Conservation (phyloP, 2,329 filamentous ascomycete species). For the Pyricularia pennisetigena region DNA sequence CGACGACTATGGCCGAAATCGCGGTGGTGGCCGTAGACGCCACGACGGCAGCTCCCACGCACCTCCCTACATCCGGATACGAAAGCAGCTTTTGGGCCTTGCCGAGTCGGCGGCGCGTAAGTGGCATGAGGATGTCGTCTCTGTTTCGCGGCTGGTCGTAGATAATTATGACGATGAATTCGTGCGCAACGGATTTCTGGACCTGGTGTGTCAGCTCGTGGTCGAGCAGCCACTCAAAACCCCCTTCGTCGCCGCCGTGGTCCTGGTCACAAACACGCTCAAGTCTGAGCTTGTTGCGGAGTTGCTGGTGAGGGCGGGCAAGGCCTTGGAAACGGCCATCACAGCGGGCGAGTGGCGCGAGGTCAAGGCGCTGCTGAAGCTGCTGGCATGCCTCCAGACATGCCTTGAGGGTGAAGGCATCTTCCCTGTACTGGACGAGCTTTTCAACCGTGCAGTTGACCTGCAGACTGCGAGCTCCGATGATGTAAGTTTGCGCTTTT, state of each 20-base stretch:
- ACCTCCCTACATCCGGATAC: conserved; percentile 53
- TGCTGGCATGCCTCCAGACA: conserved; percentile 77
- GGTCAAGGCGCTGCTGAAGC: conserved; percentile 82
- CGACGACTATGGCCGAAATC: conserved; percentile 63
- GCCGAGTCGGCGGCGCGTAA: conserved; percentile 73
- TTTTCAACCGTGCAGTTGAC: conserved; percentile 88
- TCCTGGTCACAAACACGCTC: conserved; percentile 68
- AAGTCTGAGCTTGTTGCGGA: conserved; percentile 66
- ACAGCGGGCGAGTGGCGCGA: conserved; percentile 73
- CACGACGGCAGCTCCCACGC: conserved; percentile 47
- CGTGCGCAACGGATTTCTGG: conserved; percentile 61
- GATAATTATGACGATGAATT: conserved; percentile 84
- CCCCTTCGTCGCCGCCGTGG: conserved; percentile 81
- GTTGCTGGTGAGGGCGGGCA: conserved; percentile 54
- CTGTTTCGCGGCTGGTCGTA: conserved; percentile 65
- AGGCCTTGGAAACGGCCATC: conserved; percentile 56
- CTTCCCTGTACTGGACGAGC: conserved; percentile 74
- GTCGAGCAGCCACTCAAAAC: conserved; percentile 94
- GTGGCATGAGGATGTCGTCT: conserved; percentile 68
- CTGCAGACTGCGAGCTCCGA: conserved; percentile 88
- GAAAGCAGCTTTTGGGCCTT: conserved; percentile 69
- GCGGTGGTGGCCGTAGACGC: conserved; percentile 62
- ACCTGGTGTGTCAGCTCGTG: conserved; percentile 65
- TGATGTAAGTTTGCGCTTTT: conserved; percentile 54
- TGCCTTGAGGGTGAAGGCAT: conserved; percentile 76